Conservation (phyloP, 2,329 filamentous ascomycete genomes). For the Trichophyton mentagrophytes region DNA sequence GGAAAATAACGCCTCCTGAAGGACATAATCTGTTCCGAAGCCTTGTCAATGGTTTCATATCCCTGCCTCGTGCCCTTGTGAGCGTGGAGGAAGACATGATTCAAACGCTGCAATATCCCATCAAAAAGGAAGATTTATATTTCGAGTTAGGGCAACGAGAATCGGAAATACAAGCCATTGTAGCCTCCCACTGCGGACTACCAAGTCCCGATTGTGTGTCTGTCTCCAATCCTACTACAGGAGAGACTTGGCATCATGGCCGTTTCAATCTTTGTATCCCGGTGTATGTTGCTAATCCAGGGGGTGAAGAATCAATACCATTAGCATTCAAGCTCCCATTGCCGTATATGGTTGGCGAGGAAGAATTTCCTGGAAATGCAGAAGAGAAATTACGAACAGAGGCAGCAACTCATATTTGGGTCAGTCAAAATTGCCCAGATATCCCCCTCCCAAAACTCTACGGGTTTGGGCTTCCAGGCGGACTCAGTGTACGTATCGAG, state of each 20-base stretch:
- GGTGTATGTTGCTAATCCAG: conserved; percentile 7
- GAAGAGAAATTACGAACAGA: conserved; percentile 17
- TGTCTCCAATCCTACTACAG: conserved; percentile 6
- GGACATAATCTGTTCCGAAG: not conserved
- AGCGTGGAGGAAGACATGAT: conserved; percentile 10
- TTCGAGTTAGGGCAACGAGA: not conserved
- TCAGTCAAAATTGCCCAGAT: conserved; percentile 14
- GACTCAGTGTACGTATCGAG: conserved; percentile 10
- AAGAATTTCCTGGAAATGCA: conserved; percentile 12
- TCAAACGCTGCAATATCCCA: conserved; percentile 7
- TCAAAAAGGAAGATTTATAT: conserved; percentile 7
- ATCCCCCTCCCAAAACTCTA: conserved; percentile 13
- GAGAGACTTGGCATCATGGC: conserved; percentile 10
- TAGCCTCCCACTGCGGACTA: conserved; percentile 11
- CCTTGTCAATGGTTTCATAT: conserved; percentile 1
- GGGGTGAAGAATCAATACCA: conserved; percentile 3
- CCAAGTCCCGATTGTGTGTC: conserved; percentile 7
- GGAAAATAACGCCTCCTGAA: not conserved
- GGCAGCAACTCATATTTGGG: conserved; percentile 16
- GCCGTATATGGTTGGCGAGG: conserved; percentile 14
- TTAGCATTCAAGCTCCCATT: conserved; percentile 11
- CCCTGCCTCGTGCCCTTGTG: conserved; percentile 7
- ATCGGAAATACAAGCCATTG: conserved; percentile 8
- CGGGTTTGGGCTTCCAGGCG: conserved; percentile 17
- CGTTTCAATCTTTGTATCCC: conserved; percentile 13